Base-by-base conservation (phyloP, 768 basidiomycete species). In the Xerocomellus amylosporus region DNA sequence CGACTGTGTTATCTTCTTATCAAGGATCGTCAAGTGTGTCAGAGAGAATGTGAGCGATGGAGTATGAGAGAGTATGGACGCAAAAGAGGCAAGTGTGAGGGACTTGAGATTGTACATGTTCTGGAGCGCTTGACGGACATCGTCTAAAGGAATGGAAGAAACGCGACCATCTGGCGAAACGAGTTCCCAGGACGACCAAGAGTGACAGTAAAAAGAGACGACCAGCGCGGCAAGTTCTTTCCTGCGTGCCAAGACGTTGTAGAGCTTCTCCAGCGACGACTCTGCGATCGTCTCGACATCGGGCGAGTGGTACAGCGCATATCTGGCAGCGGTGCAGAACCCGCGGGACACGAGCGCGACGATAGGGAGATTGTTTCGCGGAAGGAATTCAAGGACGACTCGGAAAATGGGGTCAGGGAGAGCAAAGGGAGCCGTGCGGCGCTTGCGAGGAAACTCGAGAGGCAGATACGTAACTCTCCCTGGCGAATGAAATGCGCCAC, bases 81-180 rank as follows among this genome's bases (percentile, higher is more conserved):
- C 47, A 43, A 71, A 68, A 13, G 66, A 68, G 12, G 56, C 57
- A 9, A 71, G 33, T 1, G 66, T 68, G 36, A 70, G 64, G 7
- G 52, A 58, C 39, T 58, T 65, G 53, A 70, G 66, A 36, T 70
- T 64, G 9, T 36, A 40, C 70, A 70, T 71, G 33, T 71, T 70
- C 41, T 59, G 64, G 30, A 70, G 58, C 12, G 66, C 70, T 8
- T 19, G 57, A 19, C 61, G 54, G 53, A 71, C 55, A 14, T 64
- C 58, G 24, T 48, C 38, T 8, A 65, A 47, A 28, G 63, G 60
- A 24, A 48, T 22, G 4, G 56, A 49, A 7, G 61, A 38, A 33
- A 33, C n/a, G 15, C 24, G 43, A 15, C 40, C 56, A 31, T 63
- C 59, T 4, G 53, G 10, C 5, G 48, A 53, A 12, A 38, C 14